These are phyloP conservation scores for Blastomyces gilchristii DNA, from an alignment of 2,329 filamentous ascomycete species.

Conservation along the genomic window DNA sequence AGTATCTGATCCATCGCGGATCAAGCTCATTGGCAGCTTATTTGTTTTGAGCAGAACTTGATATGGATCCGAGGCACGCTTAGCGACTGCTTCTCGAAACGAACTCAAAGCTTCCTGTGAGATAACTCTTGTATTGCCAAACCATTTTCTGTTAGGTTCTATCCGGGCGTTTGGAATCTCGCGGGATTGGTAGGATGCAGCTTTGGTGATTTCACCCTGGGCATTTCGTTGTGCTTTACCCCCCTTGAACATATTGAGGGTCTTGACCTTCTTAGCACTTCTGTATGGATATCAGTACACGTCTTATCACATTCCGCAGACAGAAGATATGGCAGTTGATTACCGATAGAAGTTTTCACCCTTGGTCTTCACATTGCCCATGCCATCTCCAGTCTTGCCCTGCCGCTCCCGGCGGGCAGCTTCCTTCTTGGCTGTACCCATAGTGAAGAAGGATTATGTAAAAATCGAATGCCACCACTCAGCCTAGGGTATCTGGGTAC, in stretches of 20 bases:
- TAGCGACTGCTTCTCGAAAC: conserved; percentile 85
- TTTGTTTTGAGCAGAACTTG: conserved; percentile 92
- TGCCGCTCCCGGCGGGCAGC: conserved; percentile 69
- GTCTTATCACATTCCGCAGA: neutral
- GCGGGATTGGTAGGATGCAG: conserved; percentile 71
- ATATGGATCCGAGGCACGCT: conserved; percentile 83
- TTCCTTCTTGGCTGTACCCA: conserved; percentile 93
- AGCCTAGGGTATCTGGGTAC: neutral
- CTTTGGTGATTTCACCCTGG: conserved; percentile 70
- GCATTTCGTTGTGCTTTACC: conserved; percentile 74
- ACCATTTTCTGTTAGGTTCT: conserved; percentile 97
- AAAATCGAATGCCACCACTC: conserved; percentile 12
- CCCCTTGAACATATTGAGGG: conserved; percentile 81
- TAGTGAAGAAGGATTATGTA: conserved; percentile 33
- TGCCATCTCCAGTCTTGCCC: conserved; percentile 74
- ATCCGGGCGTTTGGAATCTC: conserved; percentile 75
- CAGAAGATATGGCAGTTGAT: conserved; percentile 18
- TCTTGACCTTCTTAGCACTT: conserved; percentile 76
- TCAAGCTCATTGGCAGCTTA: conserved; percentile 91
- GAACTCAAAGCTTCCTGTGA: conserved; percentile 76
- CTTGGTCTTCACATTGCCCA: conserved; percentile 84
- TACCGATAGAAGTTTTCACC: conserved; percentile 97
- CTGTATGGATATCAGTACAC: conserved; percentile 24
- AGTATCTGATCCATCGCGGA: conserved; percentile 64
- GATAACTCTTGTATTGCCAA: conserved; percentile 84